phyloP scores from a whole-genome alignment of 768 basidiomycete genomes.

The Boletus insuetus region DNA sequence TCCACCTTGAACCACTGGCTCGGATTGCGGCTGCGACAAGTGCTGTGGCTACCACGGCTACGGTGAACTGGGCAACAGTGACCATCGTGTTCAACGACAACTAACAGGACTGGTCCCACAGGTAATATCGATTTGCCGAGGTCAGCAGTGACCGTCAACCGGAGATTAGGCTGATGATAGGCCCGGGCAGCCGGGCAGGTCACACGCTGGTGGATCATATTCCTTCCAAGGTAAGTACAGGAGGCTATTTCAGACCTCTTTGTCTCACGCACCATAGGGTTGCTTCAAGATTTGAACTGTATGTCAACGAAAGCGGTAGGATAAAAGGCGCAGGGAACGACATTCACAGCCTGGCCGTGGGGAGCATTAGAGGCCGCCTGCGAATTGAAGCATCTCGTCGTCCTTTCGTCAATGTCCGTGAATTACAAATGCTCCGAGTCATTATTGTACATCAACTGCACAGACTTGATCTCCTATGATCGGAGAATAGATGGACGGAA shows the following conservation, averaged over 20 bases:
- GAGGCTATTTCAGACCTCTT: not conserved
- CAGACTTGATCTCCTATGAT: conserved; percentile 72
- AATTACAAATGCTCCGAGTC: no score
- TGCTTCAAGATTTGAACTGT: not conserved
- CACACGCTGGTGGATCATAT: no score
- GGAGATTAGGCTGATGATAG: no score
- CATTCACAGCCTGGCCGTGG: conserved; percentile 48
- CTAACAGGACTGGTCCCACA: not conserved
- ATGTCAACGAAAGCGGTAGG: not conserved
- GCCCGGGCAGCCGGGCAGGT: no score
- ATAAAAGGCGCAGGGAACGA: not conserved
- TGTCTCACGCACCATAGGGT: not conserved
- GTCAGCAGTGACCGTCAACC: not conserved
- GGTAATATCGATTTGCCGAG: no score
- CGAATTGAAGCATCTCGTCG: conserved; percentile 64
- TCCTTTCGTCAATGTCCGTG: conserved; percentile 44
- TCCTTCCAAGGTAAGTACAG: not conserved
- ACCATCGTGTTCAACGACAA: conserved; percentile 9
- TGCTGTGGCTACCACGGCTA: not conserved
- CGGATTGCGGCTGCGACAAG: conserved; percentile 3
- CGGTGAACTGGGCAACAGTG: not conserved
- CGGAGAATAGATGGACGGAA: not conserved
- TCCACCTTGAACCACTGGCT: not conserved
- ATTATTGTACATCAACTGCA: conserved; percentile 68
- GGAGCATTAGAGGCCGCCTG: conserved; percentile 56